These are phyloP conservation scores for Yamadazyma scolyti DNA, from an alignment of 805 yeast genomes.

Conservation along the genomic window DNA sequence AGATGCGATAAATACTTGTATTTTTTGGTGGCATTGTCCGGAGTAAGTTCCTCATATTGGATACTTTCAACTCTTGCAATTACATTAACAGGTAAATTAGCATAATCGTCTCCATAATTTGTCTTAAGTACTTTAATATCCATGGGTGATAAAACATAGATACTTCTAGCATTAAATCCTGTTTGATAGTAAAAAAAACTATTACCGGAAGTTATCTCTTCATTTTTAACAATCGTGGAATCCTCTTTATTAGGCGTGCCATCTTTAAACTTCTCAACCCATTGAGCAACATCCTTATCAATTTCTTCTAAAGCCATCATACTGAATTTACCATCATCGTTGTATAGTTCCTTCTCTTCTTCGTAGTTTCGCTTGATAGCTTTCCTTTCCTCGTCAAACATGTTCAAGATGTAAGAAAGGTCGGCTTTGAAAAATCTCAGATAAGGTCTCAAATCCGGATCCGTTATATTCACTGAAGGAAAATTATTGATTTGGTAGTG, in stretches of 20 bases:
- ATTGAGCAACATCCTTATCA: slow-evolving; percentile 37
- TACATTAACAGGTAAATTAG: slow-evolving; percentile 64
- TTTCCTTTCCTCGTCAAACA: slow-evolving; percentile 58
- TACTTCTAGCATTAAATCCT: slow-evolving; percentile 56
- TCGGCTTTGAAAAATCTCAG: slow-evolving; percentile 72
- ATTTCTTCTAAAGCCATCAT: slow-evolving; percentile 55
- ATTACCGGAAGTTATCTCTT: slow-evolving; percentile 30
- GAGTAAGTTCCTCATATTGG: slow-evolving; percentile 58
- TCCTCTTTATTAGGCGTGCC: slow-evolving; percentile 1
- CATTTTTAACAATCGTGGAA: slow-evolving; percentile 7
- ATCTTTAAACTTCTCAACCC: slow-evolving; percentile 19
- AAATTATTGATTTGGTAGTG: slow-evolving; percentile 29
- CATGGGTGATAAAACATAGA: slow-evolving; percentile 69
- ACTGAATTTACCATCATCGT: slow-evolving; percentile 55
- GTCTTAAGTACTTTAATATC: slow-evolving; percentile 72
- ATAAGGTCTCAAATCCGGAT: slow-evolving; percentile 35
- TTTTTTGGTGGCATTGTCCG: slow-evolving; percentile 54
- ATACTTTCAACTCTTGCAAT: slow-evolving; percentile 66
- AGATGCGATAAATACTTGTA: slow-evolving; percentile 75
- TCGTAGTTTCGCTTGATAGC: slow-evolving; percentile 49
- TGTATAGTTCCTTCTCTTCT: slow-evolving; percentile 57
- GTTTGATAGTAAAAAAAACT: slow-evolving; percentile 78
- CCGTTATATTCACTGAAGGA: slow-evolving; percentile 47
- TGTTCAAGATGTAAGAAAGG: slow-evolving; percentile 45
- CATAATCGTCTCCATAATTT: slow-evolving; percentile 52